phyloP scores from a whole-genome alignment of 495 filamentous ascomycete genomes.

The Melanomma pulvis-pyrius region DNA sequence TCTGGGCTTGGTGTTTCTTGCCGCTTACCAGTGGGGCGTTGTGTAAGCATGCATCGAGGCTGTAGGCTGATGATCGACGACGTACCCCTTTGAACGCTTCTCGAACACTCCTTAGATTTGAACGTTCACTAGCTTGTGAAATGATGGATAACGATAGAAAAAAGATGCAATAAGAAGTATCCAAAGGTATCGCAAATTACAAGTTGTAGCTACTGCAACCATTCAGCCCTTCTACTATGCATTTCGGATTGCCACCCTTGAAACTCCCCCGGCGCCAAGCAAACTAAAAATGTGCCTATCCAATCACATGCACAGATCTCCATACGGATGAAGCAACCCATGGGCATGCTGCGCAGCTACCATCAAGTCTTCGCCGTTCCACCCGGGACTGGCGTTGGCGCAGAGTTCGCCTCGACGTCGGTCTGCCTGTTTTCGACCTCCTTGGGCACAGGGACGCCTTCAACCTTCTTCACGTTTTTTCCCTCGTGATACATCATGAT shows the following conservation, averaged over 20 bases:
- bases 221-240: too few species aligned
- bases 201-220: background rate
- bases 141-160: background rate
- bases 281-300: background rate
- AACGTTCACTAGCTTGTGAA: too few species aligned
- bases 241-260: constrained; percentile 4
- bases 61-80: background rate
- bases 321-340: background rate
- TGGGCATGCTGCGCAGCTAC: background rate
- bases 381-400: background rate
- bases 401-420: constrained; percentile 7
- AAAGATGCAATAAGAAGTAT: background rate
- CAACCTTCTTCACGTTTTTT: constrained; percentile 61
- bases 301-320: background rate
- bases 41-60: background rate
- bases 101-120: too few species aligned
- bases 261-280: constrained; percentile 13
- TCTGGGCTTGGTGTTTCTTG: constrained; percentile 1
- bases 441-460: constrained; percentile 54
- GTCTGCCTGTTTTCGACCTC: background rate
- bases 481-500: constrained; percentile 67
- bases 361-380: constrained; percentile 16
- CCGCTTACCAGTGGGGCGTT: background rate
- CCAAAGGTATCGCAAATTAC: background rate
- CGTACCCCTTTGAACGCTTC: background rate